Evolutionary conservation across 1,284 basidiomycete species (phyloP).

Genomic region (Ceratobasidium papillatum): DNA sequence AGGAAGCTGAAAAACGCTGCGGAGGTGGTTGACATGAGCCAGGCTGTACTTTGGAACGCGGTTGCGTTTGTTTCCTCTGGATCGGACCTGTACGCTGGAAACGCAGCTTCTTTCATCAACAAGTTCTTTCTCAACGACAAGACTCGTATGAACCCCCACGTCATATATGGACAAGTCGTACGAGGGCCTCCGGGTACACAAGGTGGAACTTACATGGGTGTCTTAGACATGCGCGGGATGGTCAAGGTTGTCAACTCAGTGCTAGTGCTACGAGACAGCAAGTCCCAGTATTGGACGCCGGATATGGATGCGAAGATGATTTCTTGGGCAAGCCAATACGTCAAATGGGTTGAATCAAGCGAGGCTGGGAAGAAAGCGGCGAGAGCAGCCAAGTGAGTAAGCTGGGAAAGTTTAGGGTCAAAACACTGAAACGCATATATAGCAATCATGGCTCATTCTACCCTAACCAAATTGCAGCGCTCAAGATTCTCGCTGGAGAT

Average conservation of each 20-base stretch:
- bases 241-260: slow-evolving; percentile 69
- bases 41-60: slow-evolving; percentile 69
- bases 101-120: slow-evolving; percentile 59
- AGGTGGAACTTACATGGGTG: slow-evolving; percentile 65
- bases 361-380: slow-evolving; percentile 60
- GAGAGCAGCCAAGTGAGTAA: slow-evolving; percentile 61
- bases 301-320: slow-evolving; percentile 61
- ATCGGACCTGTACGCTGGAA: slow-evolving; percentile 53
- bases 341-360: slow-evolving; percentile 65
- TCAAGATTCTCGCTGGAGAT: slow-evolving; percentile 48
- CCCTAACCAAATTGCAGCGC: slow-evolving; percentile 46
- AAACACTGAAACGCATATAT: background rate
- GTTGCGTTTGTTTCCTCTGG: slow-evolving; percentile 63
- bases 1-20: slow-evolving; percentile 64
- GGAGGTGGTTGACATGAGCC: slow-evolving; percentile 62
- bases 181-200: slow-evolving; percentile 65
- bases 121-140: slow-evolving; percentile 67
- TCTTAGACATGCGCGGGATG: slow-evolving; percentile 70
- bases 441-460: slow-evolving; percentile 66
- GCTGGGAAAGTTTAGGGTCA: slow-evolving; percentile 56
- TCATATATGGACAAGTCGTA: slow-evolving; percentile 71
- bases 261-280: slow-evolving; percentile 61
- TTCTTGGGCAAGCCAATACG: slow-evolving; percentile 62
- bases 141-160: slow-evolving; percentile 73
- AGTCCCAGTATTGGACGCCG: slow-evolving; percentile 64